A percentile compares a stretch with the other conserved stretches of the same genome.
Evolutionary conservation across 345 rosid species (phyloP).

Genomic region (Geranium rotundifolium): DNA sequence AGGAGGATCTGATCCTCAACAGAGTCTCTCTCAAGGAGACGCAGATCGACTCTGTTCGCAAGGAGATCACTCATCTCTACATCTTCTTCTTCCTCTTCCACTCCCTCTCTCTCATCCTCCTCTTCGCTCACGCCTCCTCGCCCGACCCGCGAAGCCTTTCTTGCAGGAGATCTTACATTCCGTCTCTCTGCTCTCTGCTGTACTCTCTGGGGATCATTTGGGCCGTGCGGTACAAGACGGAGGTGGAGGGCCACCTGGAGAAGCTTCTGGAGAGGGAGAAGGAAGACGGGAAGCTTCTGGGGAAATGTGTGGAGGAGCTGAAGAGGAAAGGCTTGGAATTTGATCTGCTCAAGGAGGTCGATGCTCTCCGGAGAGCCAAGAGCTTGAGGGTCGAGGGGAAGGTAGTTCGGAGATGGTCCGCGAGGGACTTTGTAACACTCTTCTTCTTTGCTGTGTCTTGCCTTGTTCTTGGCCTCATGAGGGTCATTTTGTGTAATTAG

Average conservation of each 20-base stretch:
- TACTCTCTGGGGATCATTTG: conserved; percentile 69
- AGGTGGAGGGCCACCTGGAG: conserved; percentile 62
- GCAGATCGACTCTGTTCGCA: conserved; percentile 60
- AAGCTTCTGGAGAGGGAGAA: conserved; percentile 77
- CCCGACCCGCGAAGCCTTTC: conserved; percentile 7
- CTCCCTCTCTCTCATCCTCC: conserved; percentile 59
- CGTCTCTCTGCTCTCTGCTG: conserved; percentile 54
- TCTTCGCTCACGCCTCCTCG: conserved; percentile 54
- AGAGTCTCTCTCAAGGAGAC: conserved; percentile 66
- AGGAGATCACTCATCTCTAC: conserved; percentile 72
- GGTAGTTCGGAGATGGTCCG: conserved; percentile 71
- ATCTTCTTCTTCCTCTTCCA: conserved; percentile 87
- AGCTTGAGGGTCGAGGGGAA: conserved; percentile 67
- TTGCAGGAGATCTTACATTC: conserved; percentile 73
- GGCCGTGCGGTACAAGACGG: conserved; percentile 80
- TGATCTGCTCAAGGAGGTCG: conserved; percentile 89
- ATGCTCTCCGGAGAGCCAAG: conserved; percentile 87
- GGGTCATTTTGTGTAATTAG: conserved; percentile 60
- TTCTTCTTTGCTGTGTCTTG: conserved; percentile 72
- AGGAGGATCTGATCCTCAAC: conserved; percentile 72
- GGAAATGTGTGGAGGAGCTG: conserved; percentile 79
- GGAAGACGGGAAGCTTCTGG: conserved; percentile 70
- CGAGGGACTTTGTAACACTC: conserved; percentile 61
- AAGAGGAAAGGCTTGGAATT: conserved; percentile 84
- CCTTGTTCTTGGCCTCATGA: conserved; percentile 62